phyloP scores from a whole-genome alignment of 1,284 basidiomycete genomes.

The Phellopilus nigrolimitatus region DNA sequence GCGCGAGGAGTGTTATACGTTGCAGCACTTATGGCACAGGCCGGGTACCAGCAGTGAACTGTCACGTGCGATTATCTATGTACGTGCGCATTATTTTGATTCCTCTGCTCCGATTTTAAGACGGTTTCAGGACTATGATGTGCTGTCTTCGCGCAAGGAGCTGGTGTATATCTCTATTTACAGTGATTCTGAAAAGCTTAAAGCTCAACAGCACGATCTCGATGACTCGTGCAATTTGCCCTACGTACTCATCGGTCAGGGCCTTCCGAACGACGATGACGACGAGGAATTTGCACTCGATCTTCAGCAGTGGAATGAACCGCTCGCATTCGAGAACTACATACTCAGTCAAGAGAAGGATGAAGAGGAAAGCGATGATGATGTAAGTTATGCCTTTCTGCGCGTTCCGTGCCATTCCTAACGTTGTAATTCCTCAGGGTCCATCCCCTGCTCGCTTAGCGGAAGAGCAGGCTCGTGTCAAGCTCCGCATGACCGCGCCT shows the following conservation, averaged over 20 bases:
- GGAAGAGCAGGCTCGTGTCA: constrained; percentile 14
- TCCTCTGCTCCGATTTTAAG: neutral
- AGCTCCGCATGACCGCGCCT: constrained; percentile 18
- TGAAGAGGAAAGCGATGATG: constrained; percentile 11
- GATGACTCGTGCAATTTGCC: constrained; percentile 11
- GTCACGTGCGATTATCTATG: constrained; percentile 15
- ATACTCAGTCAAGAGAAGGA: constrained; percentile 8
- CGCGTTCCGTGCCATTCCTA: no score
- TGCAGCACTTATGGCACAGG: constrained; percentile 16
- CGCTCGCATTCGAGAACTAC: constrained; percentile 17
- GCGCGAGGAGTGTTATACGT: constrained; percentile 16
- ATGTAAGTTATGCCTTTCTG: no score
- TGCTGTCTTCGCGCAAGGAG: constrained; percentile 6
- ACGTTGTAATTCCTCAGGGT: neutral
- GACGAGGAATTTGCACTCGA: constrained; percentile 20
- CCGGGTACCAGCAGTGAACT: constrained; percentile 11
- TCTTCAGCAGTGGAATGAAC: constrained; percentile 19
- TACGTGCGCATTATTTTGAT: neutral
- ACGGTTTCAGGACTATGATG: constrained; percentile 16
- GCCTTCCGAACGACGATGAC: constrained; percentile 20
- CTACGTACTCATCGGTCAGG: constrained; percentile 12
- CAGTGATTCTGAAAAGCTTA: constrained; percentile 11
- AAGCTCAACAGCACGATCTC: neutral
- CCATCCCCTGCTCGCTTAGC: constrained; percentile 10
- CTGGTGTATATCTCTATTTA: constrained; percentile 15